Conservation (phyloP, 345 rosid species). For the Stellera chamaejasme region DNA sequence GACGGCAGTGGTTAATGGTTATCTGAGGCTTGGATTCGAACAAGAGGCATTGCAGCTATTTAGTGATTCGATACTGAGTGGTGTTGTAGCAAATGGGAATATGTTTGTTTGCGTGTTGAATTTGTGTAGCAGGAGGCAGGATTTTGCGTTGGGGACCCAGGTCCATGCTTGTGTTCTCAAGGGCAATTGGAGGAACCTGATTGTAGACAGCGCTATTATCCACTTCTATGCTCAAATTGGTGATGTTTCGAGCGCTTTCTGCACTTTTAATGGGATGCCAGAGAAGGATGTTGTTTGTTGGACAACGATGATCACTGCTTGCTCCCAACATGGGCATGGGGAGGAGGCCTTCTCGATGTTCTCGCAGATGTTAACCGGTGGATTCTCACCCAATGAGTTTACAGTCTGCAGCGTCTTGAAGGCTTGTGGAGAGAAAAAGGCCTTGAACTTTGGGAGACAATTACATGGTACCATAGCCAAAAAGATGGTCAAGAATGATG, state of each 20-base stretch:
- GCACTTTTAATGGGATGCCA: conserved; percentile 43
- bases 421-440: conserved; percentile 63
- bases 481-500: conserved; percentile 49
- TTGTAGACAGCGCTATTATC: conserved; percentile 61
- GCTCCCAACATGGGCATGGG: conserved; percentile 57
- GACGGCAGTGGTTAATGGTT: conserved; percentile 77
- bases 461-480: conserved; percentile 59
- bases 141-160: conserved; percentile 65
- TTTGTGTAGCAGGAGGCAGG: conserved; percentile 45
- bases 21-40: conserved; percentile 38
- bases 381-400: conserved; percentile 68
- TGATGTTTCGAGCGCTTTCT: conserved; percentile 38
- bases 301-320: conserved; percentile 78
- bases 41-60: conserved; percentile 52
- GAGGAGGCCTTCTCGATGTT: conserved; percentile 53
- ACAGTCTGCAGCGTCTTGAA: conserved; percentile 60
- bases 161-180: conserved; percentile 60
- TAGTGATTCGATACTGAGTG: conserved; percentile 26
- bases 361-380: conserved; percentile 45
- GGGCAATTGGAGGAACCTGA: conserved; percentile 44
- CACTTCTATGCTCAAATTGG: conserved; percentile 61
- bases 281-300: conserved; percentile 76
- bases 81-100: conserved; percentile 44
- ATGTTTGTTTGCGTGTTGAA: conserved; percentile 64
- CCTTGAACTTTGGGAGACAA: conserved; percentile 55